Evolutionary conservation across 2,329 filamentous ascomycete genomes (phyloP).

Genomic region (Fusarium pininemorale): DNA sequence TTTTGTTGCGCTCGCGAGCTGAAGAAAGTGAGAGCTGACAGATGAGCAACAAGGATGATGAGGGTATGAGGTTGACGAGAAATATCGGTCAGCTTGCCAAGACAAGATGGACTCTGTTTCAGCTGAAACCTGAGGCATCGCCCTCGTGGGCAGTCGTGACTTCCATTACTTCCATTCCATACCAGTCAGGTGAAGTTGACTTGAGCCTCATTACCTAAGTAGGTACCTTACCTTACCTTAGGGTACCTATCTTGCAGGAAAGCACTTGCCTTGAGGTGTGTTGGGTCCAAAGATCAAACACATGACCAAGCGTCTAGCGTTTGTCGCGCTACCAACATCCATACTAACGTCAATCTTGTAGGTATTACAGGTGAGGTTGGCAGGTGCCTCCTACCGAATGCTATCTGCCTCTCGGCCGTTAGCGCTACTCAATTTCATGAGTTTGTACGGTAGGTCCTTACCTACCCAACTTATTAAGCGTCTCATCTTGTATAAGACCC

Average conservation of each 20-base stretch:
- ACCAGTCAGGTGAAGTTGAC: not conserved
- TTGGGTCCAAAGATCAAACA: not conserved
- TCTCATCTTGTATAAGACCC: not conserved
- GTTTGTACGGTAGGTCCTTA: not conserved
- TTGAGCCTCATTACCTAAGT: constrained; percentile 3
- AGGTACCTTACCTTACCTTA: not conserved
- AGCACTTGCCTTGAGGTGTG: not conserved
- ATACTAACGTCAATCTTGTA: not conserved
- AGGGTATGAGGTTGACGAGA: constrained; percentile 5
- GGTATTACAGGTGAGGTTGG: not conserved
- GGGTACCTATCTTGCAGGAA: not conserved
- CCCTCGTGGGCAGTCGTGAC: not conserved
- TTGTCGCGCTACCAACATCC: constrained; percentile 26
- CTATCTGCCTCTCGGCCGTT: not conserved
- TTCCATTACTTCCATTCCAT: constrained; percentile 11
- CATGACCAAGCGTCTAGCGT: constrained; percentile 30
- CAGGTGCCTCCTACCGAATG: not conserved
- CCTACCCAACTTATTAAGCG: not conserved
- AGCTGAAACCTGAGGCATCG: constrained; percentile 16
- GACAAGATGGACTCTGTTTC: constrained; percentile 11
- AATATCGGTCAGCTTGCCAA: constrained; percentile 11
- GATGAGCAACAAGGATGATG: constrained; percentile 16
- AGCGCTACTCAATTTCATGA: not conserved
- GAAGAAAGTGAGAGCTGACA: constrained; percentile 28
- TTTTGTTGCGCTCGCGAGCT: constrained; percentile 3